Evolutionary conservation across 1,284 basidiomycete genomes (phyloP).

Genomic region (Ceratobasidium sp.): DNA sequence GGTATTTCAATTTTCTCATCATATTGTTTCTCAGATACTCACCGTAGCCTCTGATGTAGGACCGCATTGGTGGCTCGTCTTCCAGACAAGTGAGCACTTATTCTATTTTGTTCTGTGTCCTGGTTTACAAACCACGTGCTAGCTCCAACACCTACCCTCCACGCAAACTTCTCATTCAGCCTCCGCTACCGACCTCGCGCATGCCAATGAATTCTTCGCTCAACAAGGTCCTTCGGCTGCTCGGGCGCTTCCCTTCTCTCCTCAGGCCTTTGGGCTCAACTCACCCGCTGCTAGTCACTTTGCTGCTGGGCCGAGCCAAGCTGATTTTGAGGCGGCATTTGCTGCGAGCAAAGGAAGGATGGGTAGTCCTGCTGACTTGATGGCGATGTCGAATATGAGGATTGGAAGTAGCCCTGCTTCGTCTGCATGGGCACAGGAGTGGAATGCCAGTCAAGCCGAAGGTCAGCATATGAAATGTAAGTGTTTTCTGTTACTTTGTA

Average conservation of each 20-base stretch:
- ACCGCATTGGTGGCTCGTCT: constrained; percentile 76
- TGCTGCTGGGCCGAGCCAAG: constrained; percentile 50
- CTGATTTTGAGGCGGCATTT: constrained; percentile 49
- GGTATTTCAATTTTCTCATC: constrained; percentile 60
- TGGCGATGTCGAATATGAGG: constrained; percentile 41
- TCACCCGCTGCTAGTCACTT: constrained; percentile 58
- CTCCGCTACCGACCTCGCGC: constrained; percentile 73
- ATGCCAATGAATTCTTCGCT: constrained; percentile 84
- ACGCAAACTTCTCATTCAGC: constrained; percentile 62
- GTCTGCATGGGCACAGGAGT: constrained; percentile 50
- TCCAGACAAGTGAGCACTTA: constrained; percentile 68
- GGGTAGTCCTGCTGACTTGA: constrained; percentile 38
- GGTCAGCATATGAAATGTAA: constrained; percentile 27
- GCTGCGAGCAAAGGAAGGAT: constrained; percentile 41
- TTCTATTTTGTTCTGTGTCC: not conserved
- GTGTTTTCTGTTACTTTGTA: not conserved
- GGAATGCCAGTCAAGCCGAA: constrained; percentile 53
- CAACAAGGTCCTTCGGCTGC: constrained; percentile 53
- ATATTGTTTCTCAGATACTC: constrained; percentile 25
- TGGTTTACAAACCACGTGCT: constrained; percentile 19
- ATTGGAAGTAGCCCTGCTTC: constrained; percentile 23
- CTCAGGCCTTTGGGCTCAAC: constrained; percentile 57
- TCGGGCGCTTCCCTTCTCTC: constrained; percentile 55
- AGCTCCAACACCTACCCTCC: constrained; percentile 81
- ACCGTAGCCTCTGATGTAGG: constrained; percentile 60